A percentile compares a stretch with the other conserved stretches of the same genome.
phyloP scores from a whole-genome alignment of 495 filamentous ascomycete genomes.

The Oleoguttula mirabilis region DNA sequence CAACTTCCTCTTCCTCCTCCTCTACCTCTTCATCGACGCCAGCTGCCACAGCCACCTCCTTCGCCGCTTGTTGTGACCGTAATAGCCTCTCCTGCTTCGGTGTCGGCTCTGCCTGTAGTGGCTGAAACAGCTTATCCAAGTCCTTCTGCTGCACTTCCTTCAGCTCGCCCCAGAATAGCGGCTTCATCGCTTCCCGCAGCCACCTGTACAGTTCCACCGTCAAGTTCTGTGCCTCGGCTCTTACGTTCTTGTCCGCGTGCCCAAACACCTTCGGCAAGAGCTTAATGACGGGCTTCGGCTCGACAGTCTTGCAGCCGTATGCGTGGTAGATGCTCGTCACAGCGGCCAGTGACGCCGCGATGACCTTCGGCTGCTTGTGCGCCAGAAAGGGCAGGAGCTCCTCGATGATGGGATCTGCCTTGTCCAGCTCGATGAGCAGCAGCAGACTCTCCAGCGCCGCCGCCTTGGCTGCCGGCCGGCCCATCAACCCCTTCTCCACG shows the following conservation, averaged over 20 bases:
- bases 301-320: conserved; percentile 90
- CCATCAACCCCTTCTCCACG: conserved; percentile 83
- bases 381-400: conserved; percentile 75
- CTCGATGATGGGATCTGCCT: conserved; percentile 74
- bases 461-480: conserved; percentile 75
- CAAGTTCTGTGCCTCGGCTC: conserved; percentile 83
- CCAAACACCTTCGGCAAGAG: conserved; percentile 80
- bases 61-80: conserved; percentile 74
- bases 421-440: conserved; percentile 82
- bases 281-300: conserved; percentile 93
- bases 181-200: conserved; percentile 96
- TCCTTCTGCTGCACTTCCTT: conserved; percentile 94
- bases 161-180: conserved; percentile 89
- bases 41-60: conserved; percentile 50
- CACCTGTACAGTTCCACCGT: conserved; percentile 93
- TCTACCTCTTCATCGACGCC: conserved; percentile 34
- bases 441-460: conserved; percentile 77
- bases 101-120: conserved; percentile 70
- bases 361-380: conserved; percentile 88
- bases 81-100: conserved; percentile 89
- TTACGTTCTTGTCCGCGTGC: conserved; percentile 97
- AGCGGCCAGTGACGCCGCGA: conserved; percentile 70
- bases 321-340: conserved; percentile 77
- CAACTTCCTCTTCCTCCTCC: conserved; percentile 56
- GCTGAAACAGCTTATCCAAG: conserved; percentile 86